phyloP scores from a whole-genome alignment of 2,329 filamentous ascomycete species.

The Westerdykella ornata region DNA sequence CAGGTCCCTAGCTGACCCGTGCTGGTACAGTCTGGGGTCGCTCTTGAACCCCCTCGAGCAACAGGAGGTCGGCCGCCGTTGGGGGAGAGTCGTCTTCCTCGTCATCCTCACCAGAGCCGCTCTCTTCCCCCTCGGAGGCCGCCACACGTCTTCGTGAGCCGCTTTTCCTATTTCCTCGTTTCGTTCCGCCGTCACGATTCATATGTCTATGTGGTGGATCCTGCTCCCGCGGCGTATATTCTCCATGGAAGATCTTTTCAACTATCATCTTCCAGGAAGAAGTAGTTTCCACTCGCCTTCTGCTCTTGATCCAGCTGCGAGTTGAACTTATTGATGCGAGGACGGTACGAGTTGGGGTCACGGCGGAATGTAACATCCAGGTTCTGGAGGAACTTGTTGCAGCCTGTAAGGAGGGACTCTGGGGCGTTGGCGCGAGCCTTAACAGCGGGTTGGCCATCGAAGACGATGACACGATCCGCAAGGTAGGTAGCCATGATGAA shows the following conservation, averaged over 20 bases:
- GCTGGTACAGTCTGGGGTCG: conserved; percentile 44
- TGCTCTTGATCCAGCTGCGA: conserved; percentile 97
- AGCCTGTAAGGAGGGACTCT: conserved; percentile 87
- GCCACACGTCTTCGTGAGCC: conserved; percentile 22
- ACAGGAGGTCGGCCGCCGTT: conserved; percentile 62
- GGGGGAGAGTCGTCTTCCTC: conserved; percentile 54
- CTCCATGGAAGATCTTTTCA: conserved; percentile 57
- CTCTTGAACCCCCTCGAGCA: conserved; percentile 18
- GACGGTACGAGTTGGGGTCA: conserved; percentile 90
- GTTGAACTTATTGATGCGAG: conserved; percentile 95
- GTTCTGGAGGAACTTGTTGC: conserved; percentile 94
- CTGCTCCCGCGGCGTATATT: conserved; percentile 34
- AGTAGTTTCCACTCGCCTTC: conserved; percentile 89
- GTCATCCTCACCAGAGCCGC: conserved; percentile 54
- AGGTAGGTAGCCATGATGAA: conserved; percentile 90
- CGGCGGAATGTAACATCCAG: conserved; percentile 97
- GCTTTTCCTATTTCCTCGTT: conserved; percentile 33
- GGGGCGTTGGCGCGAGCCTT: conserved; percentile 82
- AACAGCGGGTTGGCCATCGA: conserved; percentile 87
- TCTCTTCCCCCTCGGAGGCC: conserved; percentile 46
- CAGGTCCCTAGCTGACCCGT: conserved; percentile 56
- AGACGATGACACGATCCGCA: conserved; percentile 95
- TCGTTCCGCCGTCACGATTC: conserved; percentile 34
- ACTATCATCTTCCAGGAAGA: conserved; percentile 88
- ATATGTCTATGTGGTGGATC: conserved; percentile 38